Percentiles rank a stretch among this genome's conserved stretches.
Evolutionary conservation across 2,329 filamentous ascomycete species (phyloP).

Genomic region (Trichoderma koningii): DNA sequence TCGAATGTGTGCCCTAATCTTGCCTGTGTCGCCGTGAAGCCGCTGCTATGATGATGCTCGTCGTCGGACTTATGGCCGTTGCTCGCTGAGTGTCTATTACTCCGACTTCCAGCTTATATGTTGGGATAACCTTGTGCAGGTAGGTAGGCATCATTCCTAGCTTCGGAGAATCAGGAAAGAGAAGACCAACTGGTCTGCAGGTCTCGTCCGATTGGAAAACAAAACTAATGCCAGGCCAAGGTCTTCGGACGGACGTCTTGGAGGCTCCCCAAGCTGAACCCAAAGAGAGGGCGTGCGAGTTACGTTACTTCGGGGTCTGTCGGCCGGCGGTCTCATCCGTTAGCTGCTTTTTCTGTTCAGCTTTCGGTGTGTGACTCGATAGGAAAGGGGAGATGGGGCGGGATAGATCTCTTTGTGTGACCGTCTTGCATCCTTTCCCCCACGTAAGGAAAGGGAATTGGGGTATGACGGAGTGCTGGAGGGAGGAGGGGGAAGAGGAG

Average conservation of each 20-base stretch:
- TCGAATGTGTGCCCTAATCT: background rate
- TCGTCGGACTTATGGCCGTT: background rate
- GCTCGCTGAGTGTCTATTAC: background rate
- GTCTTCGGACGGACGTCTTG: background rate
- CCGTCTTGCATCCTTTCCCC: background rate
- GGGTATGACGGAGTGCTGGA: no score
- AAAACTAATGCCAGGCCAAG: background rate
- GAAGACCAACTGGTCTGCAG: background rate
- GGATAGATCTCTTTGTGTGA: background rate
- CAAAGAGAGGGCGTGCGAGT: background rate
- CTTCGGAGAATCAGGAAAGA: background rate
- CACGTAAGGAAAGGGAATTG: background rate
- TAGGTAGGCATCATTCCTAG: background rate
- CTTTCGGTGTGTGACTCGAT: background rate
- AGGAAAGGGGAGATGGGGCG: background rate
- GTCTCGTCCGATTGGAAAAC: no score
- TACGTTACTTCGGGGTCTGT: conserved; percentile 19
- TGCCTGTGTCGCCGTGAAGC: conserved; percentile 8
- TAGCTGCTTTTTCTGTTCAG: background rate
- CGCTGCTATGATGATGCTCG: background rate
- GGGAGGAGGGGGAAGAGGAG: no score
- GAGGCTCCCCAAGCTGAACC: conserved; percentile 3
- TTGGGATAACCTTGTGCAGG: no score
- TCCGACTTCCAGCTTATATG: background rate
- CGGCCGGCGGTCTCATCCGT: background rate